phyloP scores from a whole-genome alignment of 495 filamentous ascomycete species.

The Aspergillus nanangensis region DNA sequence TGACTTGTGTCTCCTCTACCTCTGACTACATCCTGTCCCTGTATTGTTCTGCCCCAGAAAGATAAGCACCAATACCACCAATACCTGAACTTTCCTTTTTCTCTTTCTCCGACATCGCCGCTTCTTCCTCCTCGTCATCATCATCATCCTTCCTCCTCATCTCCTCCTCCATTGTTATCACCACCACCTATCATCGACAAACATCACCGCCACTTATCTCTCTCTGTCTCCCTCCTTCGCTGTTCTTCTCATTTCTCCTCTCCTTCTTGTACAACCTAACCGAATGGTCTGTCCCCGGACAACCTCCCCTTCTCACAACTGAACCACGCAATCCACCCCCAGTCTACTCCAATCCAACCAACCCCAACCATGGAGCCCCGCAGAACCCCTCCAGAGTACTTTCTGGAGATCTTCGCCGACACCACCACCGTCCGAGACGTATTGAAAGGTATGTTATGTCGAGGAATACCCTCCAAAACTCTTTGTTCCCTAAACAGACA shows the following conservation, averaged over 20 bases:
- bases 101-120: background rate
- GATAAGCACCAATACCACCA: too few relatives aligned
- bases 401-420: conserved; percentile 80
- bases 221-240: background rate
- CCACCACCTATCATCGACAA: conserved; percentile 5
- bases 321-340: background rate
- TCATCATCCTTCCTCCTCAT: background rate
- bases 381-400: conserved; percentile 71
- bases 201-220: background rate
- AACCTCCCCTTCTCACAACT: conserved; percentile 1
- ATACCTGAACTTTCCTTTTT: background rate
- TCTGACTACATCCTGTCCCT: too few relatives aligned
- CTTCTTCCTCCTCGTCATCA: conserved; percentile 5
- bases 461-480: background rate
- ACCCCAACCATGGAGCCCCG: conserved; percentile 46
- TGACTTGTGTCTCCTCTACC: too few relatives aligned
- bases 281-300: too few relatives aligned
- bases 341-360: background rate
- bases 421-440: conserved; percentile 81
- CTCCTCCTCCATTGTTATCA: conserved; percentile 8
- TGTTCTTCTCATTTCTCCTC: too few relatives aligned
- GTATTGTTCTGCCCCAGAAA: too few relatives aligned
- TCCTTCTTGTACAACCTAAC: too few relatives aligned
- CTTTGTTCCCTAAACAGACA: too few relatives aligned
- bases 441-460: conserved; percentile 64